Evolutionary conservation across 441 rosid species (phyloP), one percentile per base, ranked within the genome.

Genomic region (Euphorbia celastroides): DNA sequence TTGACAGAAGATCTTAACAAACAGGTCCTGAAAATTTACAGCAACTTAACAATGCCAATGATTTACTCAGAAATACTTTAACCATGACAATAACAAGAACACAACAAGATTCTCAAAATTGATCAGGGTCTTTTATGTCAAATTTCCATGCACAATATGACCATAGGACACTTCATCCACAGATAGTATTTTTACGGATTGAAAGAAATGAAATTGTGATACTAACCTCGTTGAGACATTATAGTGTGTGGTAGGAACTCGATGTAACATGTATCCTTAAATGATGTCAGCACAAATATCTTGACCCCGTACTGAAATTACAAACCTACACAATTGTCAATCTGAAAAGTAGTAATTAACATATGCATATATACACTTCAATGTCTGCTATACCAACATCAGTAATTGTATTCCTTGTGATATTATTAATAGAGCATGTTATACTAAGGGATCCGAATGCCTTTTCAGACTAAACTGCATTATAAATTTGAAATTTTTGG

Each of bases 271-370:
- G 97, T 93, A 62, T 93, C 86, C 78, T 85, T 88, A 64, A 90
- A 91, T 23, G 99, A 93, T 59, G 95, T 91, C 32, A 93, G 41
- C 70, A 93, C 88, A 68, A 89, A 79, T 74, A 93, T 85, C 83
- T 83, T 91, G 52, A 89, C 84, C 20, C 92, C 97, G 74, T 83
- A 93, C 98, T 93, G 87, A 80, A 79, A 65, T 67, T 34, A 70
- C 27, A 60, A 19, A 57, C 28, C 3, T 38, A 54, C 42, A 63
- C 54, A 68, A 22, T 31, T 17, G 58, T 60, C 34, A 4, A 52
- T 34, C 42, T 27, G 66, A 54, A 30, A 4, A 50, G 36, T 25
- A n/a, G 22, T 5, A 60, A 46, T 34, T 59, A 57, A 50, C 36
- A 22, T 8, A 38, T 13, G 36, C 14, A 46, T 1, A 19, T 51